Conservation (phyloP, 371 early-diverging fungal genomes). For the Mucor circinelloides region DNA sequence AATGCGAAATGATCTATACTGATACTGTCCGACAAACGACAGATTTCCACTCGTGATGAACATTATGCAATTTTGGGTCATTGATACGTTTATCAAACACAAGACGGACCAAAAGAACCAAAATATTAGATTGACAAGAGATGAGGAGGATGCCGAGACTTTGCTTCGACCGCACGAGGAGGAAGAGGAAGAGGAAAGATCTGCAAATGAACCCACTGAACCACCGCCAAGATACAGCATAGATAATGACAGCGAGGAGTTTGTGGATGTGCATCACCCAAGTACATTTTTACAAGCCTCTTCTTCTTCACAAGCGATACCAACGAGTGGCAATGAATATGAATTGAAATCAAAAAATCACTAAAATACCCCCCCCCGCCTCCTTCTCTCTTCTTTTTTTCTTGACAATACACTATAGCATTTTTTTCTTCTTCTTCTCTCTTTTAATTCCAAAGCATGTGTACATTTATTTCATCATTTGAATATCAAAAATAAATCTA, state of each 20-base stretch:
- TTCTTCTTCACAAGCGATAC: conserved; percentile 10
- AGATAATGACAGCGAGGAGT: not conserved
- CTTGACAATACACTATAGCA: not conserved
- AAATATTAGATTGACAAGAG: conserved; percentile 13
- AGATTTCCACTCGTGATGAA: conserved; percentile 67
- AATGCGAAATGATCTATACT: not conserved
- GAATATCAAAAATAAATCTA: not conserved
- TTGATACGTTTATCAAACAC: conserved; percentile 69
- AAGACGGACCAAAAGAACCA: conserved; percentile 25
- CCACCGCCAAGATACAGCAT: conserved; percentile 17
- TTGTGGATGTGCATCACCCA: not conserved
- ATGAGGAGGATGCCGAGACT: conserved; percentile 32
- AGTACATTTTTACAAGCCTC: conserved; percentile 4
- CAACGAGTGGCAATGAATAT: conserved; percentile 14
- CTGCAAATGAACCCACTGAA: not conserved
- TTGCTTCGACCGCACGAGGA: conserved; percentile 13
- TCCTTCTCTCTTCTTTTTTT: not conserved
- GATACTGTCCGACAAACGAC: conserved; percentile 44
- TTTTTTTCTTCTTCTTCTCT: not conserved
- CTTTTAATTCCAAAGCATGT: not conserved
- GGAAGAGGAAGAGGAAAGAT: not conserved
- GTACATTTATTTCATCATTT: not conserved
- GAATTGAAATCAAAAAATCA: conserved; percentile 26
- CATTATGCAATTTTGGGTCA: conserved; percentile 68
- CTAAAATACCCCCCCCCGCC: not conserved